Evolutionary conservation across 2,329 filamentous ascomycete genomes (phyloP), one percentile per base, ranked within the genome.

Genomic region (Botrytis byssoidea): DNA sequence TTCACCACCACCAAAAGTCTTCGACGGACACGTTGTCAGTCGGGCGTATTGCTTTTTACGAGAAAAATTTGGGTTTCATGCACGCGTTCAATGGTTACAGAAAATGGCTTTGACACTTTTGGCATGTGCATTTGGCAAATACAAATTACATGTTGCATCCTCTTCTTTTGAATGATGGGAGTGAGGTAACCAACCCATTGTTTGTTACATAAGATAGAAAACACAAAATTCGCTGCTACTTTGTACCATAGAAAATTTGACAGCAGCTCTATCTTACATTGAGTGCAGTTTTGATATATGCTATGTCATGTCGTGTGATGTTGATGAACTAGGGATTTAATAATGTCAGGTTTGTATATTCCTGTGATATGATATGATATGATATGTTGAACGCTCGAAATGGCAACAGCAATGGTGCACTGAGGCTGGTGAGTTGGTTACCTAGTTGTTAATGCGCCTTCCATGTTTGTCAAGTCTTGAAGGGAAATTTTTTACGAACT

Each of bases 51-150:
- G 74, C 75, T 76, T 73, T 74, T 74, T 74, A 71, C 29, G 29
- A 59, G 71, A 67, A 72, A 67, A 68, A 60, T 20, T 72, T 72
- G 61, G 70, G 73, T 73, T 73, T 73, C 68, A 67, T 75, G 71
- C 77, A 74, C 74, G 75, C 74, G 68, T 76, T 76, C 74, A 71
- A 75, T 74, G 74, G 74, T 76, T 75, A 57, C 69, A 74, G 76
- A 78, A 77, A 76, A 76, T 71, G 68, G 72, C 68, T 74, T 71
- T 37, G 64, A 40, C 42, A 66, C 35, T 32, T 61, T 69, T 60
- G 63, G 68, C 40, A 65, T 61, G 48, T 48, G 35, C n/a, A 61
- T 44, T 42, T 63, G 35, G 29, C 63, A 55, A 68, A 60, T 60
- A 59, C 32, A 46, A 44, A 48, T 46, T 37, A 35, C 44, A 60